Percentiles rank a stretch among this genome's conserved stretches.
phyloP scores from a whole-genome alignment of 2,329 filamentous ascomycete species.

The Apiospora kogelbergensis region DNA sequence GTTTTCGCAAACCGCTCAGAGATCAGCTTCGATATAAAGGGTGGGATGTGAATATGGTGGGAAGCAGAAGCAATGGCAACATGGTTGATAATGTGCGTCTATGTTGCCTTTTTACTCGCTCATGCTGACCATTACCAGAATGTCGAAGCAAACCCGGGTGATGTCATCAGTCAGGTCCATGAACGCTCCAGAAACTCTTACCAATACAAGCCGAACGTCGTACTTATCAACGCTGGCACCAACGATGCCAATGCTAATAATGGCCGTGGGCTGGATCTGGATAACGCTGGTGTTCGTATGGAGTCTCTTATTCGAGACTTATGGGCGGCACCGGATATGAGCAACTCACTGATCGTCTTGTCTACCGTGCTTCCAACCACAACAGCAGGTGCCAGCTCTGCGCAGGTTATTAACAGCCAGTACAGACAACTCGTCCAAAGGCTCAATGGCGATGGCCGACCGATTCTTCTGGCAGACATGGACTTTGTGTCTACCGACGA shows the following conservation, averaged over 20 bases:
- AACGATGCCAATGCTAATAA: constrained; percentile 25
- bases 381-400: not conserved
- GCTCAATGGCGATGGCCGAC: not conserved
- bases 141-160: constrained; percentile 17
- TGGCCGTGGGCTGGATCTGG: constrained; percentile 17
- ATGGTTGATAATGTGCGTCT: constrained; percentile 27
- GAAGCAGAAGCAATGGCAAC: constrained; percentile 18
- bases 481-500: constrained; percentile 13
- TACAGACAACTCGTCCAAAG: constrained; percentile 23
- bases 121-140: too few relatives aligned
- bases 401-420: constrained; percentile 22
- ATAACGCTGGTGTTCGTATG: constrained; percentile 24
- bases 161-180: constrained; percentile 17
- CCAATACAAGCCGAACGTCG: constrained; percentile 20
- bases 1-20: constrained; percentile 22
- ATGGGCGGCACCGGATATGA: constrained; percentile 18
- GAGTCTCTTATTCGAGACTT: constrained; percentile 25
- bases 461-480: constrained; percentile 11
- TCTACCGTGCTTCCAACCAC: constrained; percentile 31
- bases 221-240: constrained; percentile 32
- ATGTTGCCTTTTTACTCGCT: too few relatives aligned
- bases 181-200: not conserved
- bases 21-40: constrained; percentile 22
- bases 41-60: constrained; percentile 29
- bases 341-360: constrained; percentile 29